A percentile compares a stretch with the other conserved stretches of the same genome.
Conservation (phyloP, 2,329 filamentous ascomycete species). For the Purpureocillium lavendulum region DNA sequence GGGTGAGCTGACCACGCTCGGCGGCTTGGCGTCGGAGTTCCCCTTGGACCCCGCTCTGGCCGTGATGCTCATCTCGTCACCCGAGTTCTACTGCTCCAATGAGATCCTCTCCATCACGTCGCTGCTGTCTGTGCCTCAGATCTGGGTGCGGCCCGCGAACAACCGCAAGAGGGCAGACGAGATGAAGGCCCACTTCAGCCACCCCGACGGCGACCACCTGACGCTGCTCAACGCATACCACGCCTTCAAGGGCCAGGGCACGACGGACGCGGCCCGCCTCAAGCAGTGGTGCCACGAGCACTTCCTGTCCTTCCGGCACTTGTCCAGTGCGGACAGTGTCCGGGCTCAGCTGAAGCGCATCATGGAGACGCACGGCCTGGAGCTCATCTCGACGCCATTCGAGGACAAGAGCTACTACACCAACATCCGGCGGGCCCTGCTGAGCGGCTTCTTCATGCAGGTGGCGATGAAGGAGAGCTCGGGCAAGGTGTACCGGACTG, state of each 20-base stretch:
- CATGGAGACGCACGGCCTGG: constrained; percentile 87
- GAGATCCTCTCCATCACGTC: constrained; percentile 94
- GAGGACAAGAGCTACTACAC: constrained; percentile 96
- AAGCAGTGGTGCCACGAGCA: constrained; percentile 97
- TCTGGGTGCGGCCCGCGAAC: constrained; percentile 81
- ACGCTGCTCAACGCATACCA: constrained; percentile 97
- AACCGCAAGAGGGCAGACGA: constrained; percentile 89
- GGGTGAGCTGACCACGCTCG: constrained; percentile 80
- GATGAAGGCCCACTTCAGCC: constrained; percentile 92
- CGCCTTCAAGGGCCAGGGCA: constrained; percentile 74
- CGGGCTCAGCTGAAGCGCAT: constrained; percentile 86
- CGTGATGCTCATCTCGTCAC: constrained; percentile 95
- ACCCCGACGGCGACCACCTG: constrained; percentile 88
- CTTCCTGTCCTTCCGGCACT: constrained; percentile 80
- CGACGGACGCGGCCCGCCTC: constrained; percentile 52
- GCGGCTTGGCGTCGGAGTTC: constrained; percentile 85
- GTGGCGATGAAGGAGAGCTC: constrained; percentile 87
- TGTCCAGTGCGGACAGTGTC: constrained; percentile 91
- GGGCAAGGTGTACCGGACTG: constrained; percentile 86
- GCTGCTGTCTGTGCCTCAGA: constrained; percentile 85
- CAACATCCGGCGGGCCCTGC: constrained; percentile 88
- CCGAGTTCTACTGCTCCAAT: constrained; percentile 98
- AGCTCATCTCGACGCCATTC: constrained; percentile 82
- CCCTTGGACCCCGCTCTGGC: constrained; percentile 89
- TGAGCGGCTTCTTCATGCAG: constrained; percentile 99